Base-by-base conservation (phyloP, 208 protist genomes). In the Crithidia mellificae region DNA sequence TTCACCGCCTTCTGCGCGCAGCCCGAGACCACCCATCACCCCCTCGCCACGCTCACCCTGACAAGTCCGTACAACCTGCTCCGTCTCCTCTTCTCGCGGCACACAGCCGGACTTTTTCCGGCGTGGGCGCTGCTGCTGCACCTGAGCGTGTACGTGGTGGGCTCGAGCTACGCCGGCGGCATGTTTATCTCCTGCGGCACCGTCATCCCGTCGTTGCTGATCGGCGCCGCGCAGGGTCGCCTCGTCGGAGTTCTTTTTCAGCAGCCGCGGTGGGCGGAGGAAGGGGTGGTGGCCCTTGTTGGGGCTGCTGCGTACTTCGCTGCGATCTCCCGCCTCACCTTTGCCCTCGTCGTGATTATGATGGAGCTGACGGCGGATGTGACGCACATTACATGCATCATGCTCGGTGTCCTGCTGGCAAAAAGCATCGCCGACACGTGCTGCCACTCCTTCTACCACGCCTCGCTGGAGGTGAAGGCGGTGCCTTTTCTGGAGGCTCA, bases 361-460 rank as follows among this genome's bases (percentile, higher is more conserved):
- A 84, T 96, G 77, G 92, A 97, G 69, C 41, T 94, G 32, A 91
- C 91, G 11, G 84, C 85, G n/a, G 88, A 94, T 54, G 70, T 97
- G 15, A 80, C 84, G 50, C 91, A 93, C 64, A 74, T 93, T 15
- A 77, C 93, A 12, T 91, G 87, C 55, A 72, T 97, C 19, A 97
- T 96, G 92, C 63, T 93, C 24, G 80, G 82, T 17, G 77, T 95
- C n/a, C 85, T 96, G 55, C 32, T 91, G n/a, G 80, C 89, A 22
- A 93, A 91, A 44, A 73, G 76, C 51, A 64, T 93, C 41, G 92
- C 81, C 22, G 82, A 96, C 64, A 77, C 68, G 34, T 87, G 77
- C 51, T 88, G 84, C 34, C 88, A 92, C 54, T 87, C 85, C 12
- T 76, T 96, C 25, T 96, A 95, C 62, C 84, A 94, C 72, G 72